A percentile compares a stretch with the other conserved stretches of the same genome.
phyloP scores from a whole-genome alignment of 805 yeast species.

The Crinitomyces ghanaensis region DNA sequence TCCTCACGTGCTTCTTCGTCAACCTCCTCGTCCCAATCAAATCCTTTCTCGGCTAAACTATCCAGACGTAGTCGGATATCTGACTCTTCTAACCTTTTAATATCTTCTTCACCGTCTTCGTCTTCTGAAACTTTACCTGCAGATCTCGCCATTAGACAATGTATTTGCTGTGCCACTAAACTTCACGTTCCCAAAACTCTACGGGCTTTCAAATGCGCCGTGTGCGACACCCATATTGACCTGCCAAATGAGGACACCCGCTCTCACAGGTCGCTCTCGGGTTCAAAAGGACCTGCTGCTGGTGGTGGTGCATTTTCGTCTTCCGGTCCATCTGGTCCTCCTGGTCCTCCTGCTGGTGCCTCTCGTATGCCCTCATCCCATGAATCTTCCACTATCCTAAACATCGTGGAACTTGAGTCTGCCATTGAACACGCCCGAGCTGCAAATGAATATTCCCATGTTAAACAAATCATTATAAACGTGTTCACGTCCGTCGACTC shows the following conservation, averaged over 20 bases:
- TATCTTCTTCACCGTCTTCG: no score
- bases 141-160: constrained; percentile 12
- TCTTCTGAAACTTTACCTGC: neutral
- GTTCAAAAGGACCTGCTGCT: constrained; percentile 5
- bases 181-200: constrained; percentile 18
- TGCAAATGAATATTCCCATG: constrained; percentile 4
- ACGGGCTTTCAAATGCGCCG: constrained; percentile 40
- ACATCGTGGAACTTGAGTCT: neutral
- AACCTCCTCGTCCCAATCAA: no score
- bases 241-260: constrained; percentile 2
- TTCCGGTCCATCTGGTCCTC: neutral
- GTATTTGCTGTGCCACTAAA: constrained; percentile 23
- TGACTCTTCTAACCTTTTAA: no score
- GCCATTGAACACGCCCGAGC: neutral
- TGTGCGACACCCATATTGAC: constrained; percentile 34
- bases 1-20: no score
- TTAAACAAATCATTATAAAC: constrained; percentile 36
- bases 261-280: neutral
- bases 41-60: no score
- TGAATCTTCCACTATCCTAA: constrained; percentile 22
- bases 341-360: neutral
- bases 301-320: neutral
- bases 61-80: no score
- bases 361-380: constrained; percentile 25
- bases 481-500: constrained; percentile 38